A percentile compares a stretch with the other conserved stretches of the same genome.
phyloP scores from a whole-genome alignment of 768 basidiomycete species.

The Suillus brevipes region DNA sequence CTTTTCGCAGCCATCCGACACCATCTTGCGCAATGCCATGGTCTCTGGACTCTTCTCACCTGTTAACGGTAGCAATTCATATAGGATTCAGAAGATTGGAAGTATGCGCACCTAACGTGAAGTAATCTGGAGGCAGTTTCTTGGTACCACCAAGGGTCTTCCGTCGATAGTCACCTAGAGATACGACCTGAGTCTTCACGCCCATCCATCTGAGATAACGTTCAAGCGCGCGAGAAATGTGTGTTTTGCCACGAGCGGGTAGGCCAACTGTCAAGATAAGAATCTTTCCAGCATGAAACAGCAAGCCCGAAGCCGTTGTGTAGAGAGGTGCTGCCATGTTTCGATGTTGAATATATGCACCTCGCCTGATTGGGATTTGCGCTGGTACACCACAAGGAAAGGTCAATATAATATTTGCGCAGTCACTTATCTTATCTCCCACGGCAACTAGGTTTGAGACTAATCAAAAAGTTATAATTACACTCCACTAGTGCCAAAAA shows the following conservation, averaged over 20 bases:
- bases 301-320: slow-evolving; percentile 83
- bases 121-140: slow-evolving; percentile 90
- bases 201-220: slow-evolving; percentile 99
- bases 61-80: slow-evolving; percentile 25
- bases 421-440: slow-evolving; percentile 4
- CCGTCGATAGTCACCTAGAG: slow-evolving; percentile 91
- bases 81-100: background rate
- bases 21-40: slow-evolving; percentile 66
- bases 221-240: slow-evolving; percentile 92
- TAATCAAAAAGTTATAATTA: too few species aligned
- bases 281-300: slow-evolving; percentile 95
- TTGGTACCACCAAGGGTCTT: slow-evolving; percentile 87
- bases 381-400: background rate
- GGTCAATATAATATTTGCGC: background rate
- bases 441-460: background rate
- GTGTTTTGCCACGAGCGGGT: slow-evolving; percentile 94
- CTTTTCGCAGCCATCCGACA: slow-evolving; percentile 84
- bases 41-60: slow-evolving; percentile 84
- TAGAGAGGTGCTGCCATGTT: slow-evolving; percentile 93
- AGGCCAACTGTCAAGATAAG: slow-evolving; percentile 90
- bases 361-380: background rate
- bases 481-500: too few species aligned
- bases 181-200: slow-evolving; percentile 93
- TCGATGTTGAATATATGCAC: slow-evolving; percentile 2
- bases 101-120: slow-evolving; percentile 62